Evolutionary conservation across 2,329 filamentous ascomycete species (phyloP), one percentile per base, ranked within the genome.

Genomic region (Podosphaera xanthii): DNA sequence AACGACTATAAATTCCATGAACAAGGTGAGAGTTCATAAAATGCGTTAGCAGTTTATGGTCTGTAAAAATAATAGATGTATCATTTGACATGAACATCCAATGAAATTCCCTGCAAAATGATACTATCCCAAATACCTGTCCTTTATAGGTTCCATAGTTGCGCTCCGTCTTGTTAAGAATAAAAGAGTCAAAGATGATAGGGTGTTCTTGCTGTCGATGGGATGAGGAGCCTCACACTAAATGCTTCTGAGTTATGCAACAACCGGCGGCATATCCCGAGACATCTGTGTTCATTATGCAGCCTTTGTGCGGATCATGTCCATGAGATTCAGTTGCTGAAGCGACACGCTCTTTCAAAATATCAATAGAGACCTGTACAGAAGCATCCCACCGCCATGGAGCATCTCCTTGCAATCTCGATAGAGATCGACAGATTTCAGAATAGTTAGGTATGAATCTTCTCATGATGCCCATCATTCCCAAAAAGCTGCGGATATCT

Each of bases 241-340:
- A 46, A 34, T 30, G 35, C 30, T 46, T 57, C 33, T 57, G 55
- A 10, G 55, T 57, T 46, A 57, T 48, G 44, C 42, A 48, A 35
- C 38, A 57, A 2, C 40, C 55, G 1, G 55, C 55, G 5, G 54
- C 55, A n/a, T 33, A 57, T 22, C 53, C 6, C 22, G 53, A 56
- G 22, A 56, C 36, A 40, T 56, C 53, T 30, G 36, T 30, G 38
- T 56, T 22, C 33, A 56, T 30, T 31, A 54, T 34, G n/a, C 34
- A 54, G n/a, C 34, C 33, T 22, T 2, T 71, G 71, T 48, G 71
- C 71, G 53, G 53, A 42, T 56, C 53, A 56, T 56, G n/a, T 38
- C 35, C 34, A 31, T 56, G 36, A 7, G 36, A 38, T 40, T 56
- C 53, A 38, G 53, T 56, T 30, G 40, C 36, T 12, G 12, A 42